These are phyloP conservation scores for Rhynchospora tenuis DNA, from an alignment of 176 grass and related monocot genomes.

Conservation along the genomic window DNA sequence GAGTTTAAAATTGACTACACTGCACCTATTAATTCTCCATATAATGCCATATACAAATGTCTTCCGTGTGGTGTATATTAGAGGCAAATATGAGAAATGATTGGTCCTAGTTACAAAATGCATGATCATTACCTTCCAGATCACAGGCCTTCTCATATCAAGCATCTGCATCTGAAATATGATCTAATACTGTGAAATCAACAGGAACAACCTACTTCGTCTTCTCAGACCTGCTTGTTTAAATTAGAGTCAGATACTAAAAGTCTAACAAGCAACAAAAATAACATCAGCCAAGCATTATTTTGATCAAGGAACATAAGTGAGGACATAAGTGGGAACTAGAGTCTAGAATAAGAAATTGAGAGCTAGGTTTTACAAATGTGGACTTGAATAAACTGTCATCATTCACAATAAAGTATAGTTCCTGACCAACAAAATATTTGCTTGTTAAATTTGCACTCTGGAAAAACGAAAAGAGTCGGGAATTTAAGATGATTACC, in stretches of 20 bases:
- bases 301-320: background rate
- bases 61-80: background rate
- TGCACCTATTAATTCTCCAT: background rate
- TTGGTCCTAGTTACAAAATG: background rate
- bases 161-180: background rate
- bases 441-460: background rate
- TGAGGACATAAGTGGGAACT: background rate
- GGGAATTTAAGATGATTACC: background rate
- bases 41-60: background rate
- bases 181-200: constrained; percentile 9
- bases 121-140: background rate
- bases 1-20: background rate
- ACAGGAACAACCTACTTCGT: background rate
- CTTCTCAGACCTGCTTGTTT: constrained; percentile 2
- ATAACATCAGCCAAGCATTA: background rate
- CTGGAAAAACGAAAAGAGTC: background rate
- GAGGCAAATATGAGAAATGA: background rate
- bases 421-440: background rate
- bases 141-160: background rate
- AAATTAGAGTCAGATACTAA: background rate
- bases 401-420: background rate
- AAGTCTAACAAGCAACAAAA: background rate
- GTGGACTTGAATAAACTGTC: background rate
- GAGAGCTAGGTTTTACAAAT: background rate
- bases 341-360: background rate